These are phyloP conservation scores for Creolimax fragrantissima DNA, from an alignment of 78 protist genomes.

Conservation along the genomic window DNA sequence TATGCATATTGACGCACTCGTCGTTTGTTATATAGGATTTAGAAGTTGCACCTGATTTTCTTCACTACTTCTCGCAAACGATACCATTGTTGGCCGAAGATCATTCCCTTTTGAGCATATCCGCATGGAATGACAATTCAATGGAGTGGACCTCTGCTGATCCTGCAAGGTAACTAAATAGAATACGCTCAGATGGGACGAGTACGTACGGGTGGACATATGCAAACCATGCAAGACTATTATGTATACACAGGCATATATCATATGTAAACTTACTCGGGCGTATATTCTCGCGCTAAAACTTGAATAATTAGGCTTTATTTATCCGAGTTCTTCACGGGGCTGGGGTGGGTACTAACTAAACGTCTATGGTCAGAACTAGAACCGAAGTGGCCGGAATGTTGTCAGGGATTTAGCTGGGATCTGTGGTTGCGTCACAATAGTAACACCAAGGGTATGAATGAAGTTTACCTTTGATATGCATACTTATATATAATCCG, in stretches of 20 bases:
- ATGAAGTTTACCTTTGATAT: no score
- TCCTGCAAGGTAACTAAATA: background rate
- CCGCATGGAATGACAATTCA: slow-evolving; percentile 72
- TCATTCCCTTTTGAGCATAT: slow-evolving; percentile 27
- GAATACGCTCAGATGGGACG: no score
- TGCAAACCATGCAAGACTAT: background rate
- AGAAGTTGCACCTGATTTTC: slow-evolving; percentile 38
- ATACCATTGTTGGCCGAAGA: slow-evolving; percentile 19
- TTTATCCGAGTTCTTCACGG: slow-evolving; percentile 48
- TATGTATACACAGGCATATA: background rate
- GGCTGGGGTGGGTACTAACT: slow-evolving; percentile 36
- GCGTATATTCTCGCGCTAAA: background rate
- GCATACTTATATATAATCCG: no score
- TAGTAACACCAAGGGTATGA: background rate
- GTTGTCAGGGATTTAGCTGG: slow-evolving; percentile 24
- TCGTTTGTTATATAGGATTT: slow-evolving; percentile 22
- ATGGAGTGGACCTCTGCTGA: background rate
- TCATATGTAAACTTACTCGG: background rate
- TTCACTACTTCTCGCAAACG: slow-evolving; percentile 38
- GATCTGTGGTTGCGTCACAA: slow-evolving; percentile 22
- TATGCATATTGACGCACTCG: no score
- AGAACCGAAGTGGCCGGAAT: slow-evolving; percentile 12
- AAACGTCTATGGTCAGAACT: background rate
- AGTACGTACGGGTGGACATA: no score
- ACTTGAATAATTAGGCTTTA: background rate